Evolutionary conservation across 176 grass and related monocot genomes (phyloP), one percentile per base, ranked within the genome.

Genomic region (Coix lacrymajobi): DNA sequence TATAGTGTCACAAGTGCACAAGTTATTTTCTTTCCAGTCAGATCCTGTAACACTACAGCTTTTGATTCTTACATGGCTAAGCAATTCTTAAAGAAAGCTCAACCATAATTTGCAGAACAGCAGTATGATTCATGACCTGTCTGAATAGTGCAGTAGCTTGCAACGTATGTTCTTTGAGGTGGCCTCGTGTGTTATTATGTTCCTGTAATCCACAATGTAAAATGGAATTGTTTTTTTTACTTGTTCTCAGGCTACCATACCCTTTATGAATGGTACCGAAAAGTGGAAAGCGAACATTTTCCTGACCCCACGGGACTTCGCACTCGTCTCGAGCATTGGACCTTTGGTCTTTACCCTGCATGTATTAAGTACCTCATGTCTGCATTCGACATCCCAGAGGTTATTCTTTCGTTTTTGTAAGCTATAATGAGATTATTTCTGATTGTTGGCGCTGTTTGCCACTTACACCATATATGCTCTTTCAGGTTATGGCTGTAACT

Each of bases 301-400:
- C 97, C 93, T 32, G 93, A 99, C 58, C 97, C 93, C 15, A 96
- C 89, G 1, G 97, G 93, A 17, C 91, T 99, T 40, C 89, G 97
- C 0, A 41, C 89, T 65, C 93, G 93, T 73, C 81, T 99, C 20
- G 91, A 99, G 52, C 89, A 96, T 62, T 96, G 85, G 93, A 96
- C 97, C 22, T 96, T 99, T 22, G 97, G 97, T 13, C 85, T 99
- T 66, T 99, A 99, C 75, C 96, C 96, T 71, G 96, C 96, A 20
- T 94, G 93, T 92, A 96, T 99, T 62, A 99, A 99, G 85, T 99
- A 99, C 77, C 91, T 99, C 24, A 99, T 99, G 97, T 99, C 97
- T 16, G 97, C 97, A 70, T 99, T 99, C 34, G 97, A 99, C 54
- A 78, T 99, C 60, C 93, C 97, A 13, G 97, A 99, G 97, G 96